A percentile compares a stretch with the other conserved stretches of the same genome.
phyloP scores from a whole-genome alignment of 129 eudicot genomes.

The Deinandra increscens region DNA sequence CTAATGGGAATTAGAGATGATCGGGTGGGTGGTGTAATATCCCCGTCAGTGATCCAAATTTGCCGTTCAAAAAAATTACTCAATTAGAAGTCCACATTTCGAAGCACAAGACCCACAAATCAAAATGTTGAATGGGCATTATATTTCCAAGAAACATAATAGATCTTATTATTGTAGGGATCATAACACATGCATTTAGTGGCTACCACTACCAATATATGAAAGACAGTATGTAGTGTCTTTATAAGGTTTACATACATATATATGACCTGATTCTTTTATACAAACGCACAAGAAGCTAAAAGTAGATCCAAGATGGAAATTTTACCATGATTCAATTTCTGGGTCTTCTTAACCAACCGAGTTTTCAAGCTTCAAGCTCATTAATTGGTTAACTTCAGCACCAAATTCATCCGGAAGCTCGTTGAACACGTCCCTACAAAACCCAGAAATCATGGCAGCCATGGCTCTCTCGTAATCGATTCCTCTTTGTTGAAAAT shows the following conservation, averaged over 20 bases:
- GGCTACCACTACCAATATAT: constrained; percentile 11
- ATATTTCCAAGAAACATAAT: neutral
- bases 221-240: constrained; percentile 5
- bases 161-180: neutral
- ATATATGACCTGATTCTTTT: constrained; percentile 24
- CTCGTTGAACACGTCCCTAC: constrained; percentile 88
- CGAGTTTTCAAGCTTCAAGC: constrained; percentile 90
- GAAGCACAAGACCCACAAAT: neutral
- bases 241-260: constrained; percentile 25
- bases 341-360: constrained; percentile 59
- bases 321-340: constrained; percentile 8
- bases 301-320: neutral
- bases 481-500: constrained; percentile 95
- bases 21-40: too few relatives aligned
- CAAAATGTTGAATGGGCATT: neutral
- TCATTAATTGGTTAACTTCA: constrained; percentile 95
- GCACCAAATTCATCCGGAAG: constrained; percentile 96
- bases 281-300: constrained; percentile 14
- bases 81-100: too few relatives aligned
- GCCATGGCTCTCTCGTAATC: constrained; percentile 96
- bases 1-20: too few relatives aligned
- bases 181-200: constrained; percentile 9
- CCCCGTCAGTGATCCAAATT: too few relatives aligned
- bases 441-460: constrained; percentile 96
- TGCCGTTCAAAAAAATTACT: too few relatives aligned